These are phyloP conservation scores for Ananas comosus DNA, from an alignment of 176 grass and related monocot species.

Conservation along the genomic window DNA sequence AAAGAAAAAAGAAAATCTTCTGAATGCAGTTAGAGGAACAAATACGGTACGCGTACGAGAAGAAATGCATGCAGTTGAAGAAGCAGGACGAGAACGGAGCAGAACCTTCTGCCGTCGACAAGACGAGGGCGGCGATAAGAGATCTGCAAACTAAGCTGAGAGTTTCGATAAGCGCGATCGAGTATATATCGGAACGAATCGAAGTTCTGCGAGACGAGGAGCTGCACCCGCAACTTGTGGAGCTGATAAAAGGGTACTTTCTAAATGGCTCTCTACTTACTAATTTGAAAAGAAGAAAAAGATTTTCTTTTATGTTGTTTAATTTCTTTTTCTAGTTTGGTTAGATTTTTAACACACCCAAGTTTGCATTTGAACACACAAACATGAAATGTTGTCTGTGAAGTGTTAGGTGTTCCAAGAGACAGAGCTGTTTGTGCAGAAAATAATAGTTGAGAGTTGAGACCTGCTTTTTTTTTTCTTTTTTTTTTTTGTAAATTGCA, in stretches of 20 bases:
- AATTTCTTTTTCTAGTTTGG: too few relatives aligned
- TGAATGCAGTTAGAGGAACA: slow-evolving; percentile 52
- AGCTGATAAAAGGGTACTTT: slow-evolving; percentile 53
- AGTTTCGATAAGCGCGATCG: slow-evolving; percentile 61
- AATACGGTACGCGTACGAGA: slow-evolving; percentile 58
- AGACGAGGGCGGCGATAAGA: slow-evolving; percentile 59
- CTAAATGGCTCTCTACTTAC: slow-evolving; percentile 1
- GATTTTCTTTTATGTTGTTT: too few relatives aligned
- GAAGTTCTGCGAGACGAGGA: slow-evolving; percentile 57
- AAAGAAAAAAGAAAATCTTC: not conserved
- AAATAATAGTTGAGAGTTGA: too few relatives aligned
- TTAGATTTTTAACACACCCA: too few relatives aligned
- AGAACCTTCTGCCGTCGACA: slow-evolving; percentile 55
- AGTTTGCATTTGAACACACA: too few relatives aligned
- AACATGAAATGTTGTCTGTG: too few relatives aligned
- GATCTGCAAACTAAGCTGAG: slow-evolving; percentile 62
- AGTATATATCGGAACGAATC: slow-evolving; percentile 54
- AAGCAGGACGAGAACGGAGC: slow-evolving; percentile 74
- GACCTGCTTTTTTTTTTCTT: too few relatives aligned
- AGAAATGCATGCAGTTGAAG: slow-evolving; percentile 58
- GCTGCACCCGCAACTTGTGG: slow-evolving; percentile 57
- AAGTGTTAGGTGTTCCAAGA: too few relatives aligned
- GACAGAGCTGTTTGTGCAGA: too few relatives aligned
- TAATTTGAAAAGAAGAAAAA: too few relatives aligned
- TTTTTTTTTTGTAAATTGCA: too few relatives aligned